These are phyloP conservation scores for Cryptococcus sp. DNA, from an alignment of 1,284 basidiomycete genomes.

Conservation along the genomic window DNA sequence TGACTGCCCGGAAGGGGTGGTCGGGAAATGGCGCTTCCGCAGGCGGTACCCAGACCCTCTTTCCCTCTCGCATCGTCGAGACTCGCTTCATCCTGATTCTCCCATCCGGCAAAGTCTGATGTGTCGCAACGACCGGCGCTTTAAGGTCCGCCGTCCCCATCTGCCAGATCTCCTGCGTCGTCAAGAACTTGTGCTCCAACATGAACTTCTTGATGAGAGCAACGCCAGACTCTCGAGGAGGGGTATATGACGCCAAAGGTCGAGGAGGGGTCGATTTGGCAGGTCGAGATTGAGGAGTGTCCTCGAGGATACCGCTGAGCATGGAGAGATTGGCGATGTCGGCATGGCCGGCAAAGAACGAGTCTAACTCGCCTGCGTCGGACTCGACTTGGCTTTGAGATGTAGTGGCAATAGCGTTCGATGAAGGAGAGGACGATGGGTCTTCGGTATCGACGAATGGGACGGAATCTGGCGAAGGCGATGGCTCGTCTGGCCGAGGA, in stretches of 20 bases:
- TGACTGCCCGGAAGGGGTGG: slow-evolving; percentile 25
- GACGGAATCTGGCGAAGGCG: not conserved
- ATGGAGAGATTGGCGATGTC: not conserved
- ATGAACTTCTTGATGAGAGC: slow-evolving; percentile 3
- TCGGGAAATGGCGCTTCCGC: slow-evolving; percentile 17
- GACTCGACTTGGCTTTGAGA: not conserved
- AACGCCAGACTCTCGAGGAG: slow-evolving; percentile 2
- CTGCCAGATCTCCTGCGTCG: slow-evolving; percentile 18
- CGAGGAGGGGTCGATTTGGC: not conserved
- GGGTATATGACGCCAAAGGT: not conserved
- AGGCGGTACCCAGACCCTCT: slow-evolving; percentile 23
- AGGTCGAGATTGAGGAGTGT: no score
- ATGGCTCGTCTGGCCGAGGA: not conserved
- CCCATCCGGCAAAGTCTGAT: slow-evolving; percentile 15
- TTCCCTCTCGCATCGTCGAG: slow-evolving; percentile 24
- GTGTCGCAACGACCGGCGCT: slow-evolving; percentile 12
- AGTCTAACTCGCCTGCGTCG: not conserved
- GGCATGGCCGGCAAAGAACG: not conserved
- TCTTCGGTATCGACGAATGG: not conserved
- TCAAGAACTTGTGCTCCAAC: slow-evolving; percentile 4
- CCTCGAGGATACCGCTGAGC: no score
- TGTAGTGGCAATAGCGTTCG: not conserved
- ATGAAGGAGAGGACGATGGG: not conserved
- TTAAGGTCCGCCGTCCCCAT: slow-evolving; percentile 14
- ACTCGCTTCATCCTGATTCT: slow-evolving; percentile 27